phyloP scores from a whole-genome alignment of 192 early-diverging fungal genomes.

The Entophlyctis luteolus region DNA sequence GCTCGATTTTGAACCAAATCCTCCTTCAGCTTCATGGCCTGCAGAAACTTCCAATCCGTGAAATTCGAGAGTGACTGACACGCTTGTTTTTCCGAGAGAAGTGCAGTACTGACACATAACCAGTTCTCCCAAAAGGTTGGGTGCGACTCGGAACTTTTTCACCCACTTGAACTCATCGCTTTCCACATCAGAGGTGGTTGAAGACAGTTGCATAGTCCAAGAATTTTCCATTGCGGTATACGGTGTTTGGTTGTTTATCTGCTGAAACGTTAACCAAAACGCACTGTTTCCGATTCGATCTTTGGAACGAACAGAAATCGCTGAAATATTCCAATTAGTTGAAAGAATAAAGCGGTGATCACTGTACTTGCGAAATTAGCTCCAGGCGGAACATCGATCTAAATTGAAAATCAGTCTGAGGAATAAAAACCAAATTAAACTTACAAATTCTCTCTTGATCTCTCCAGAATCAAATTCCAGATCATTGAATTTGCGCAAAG shows the following conservation, averaged over 20 bases:
- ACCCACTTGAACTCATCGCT: slow-evolving; percentile 55
- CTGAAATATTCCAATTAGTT: slow-evolving; percentile 8
- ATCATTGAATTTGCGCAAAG: slow-evolving; percentile 49
- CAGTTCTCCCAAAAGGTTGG: slow-evolving; percentile 28
- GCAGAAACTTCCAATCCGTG: slow-evolving; percentile 63
- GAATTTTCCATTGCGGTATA: slow-evolving; percentile 57
- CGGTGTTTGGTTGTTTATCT: slow-evolving; percentile 37
- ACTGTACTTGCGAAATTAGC: slow-evolving; percentile 69
- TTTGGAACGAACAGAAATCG: slow-evolving; percentile 28
- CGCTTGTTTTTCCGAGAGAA: slow-evolving; percentile 60
- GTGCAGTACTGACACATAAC: slow-evolving; percentile 89
- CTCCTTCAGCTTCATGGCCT: slow-evolving; percentile 29
- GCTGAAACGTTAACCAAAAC: not conserved
- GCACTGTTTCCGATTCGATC: slow-evolving; percentile 51
- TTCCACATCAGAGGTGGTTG: slow-evolving; percentile 55
- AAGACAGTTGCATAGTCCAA: slow-evolving; percentile 54
- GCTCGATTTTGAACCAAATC: slow-evolving; percentile 21
- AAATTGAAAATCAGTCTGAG: not conserved
- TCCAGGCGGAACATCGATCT: slow-evolving; percentile 71
- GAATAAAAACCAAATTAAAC: not conserved
- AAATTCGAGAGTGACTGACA: slow-evolving; percentile 74
- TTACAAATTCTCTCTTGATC: slow-evolving; percentile 69
- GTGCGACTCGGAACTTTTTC: slow-evolving; percentile 58
- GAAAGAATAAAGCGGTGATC: slow-evolving; percentile 4
- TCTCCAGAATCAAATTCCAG: slow-evolving; percentile 69